A percentile compares a stretch with the other conserved stretches of the same genome.
Conservation (phyloP, 2,329 filamentous ascomycete species). For the Epichloe amarillans region DNA sequence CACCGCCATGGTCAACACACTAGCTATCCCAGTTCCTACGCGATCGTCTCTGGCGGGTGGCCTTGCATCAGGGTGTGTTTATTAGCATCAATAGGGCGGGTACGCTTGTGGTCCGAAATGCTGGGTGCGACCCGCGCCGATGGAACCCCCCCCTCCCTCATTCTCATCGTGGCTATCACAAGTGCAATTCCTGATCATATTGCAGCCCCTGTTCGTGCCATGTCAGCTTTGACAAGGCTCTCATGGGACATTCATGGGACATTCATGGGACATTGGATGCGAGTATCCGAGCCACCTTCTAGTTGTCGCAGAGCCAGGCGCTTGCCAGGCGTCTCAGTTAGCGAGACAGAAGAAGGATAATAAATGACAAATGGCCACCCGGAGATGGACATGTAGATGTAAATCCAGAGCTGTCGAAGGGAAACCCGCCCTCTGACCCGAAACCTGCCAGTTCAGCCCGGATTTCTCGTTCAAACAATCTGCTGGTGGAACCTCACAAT, state of each 20-base stretch:
- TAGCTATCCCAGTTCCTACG: slow-evolving; percentile 1
- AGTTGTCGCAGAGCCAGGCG: neutral
- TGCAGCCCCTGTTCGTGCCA: neutral
- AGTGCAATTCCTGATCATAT: neutral
- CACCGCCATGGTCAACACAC: neutral
- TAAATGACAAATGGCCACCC: neutral
- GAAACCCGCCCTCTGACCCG: neutral
- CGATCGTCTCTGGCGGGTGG: slow-evolving; percentile 4
- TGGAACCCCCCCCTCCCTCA: neutral
- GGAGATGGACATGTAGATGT: neutral
- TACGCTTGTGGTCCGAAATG: slow-evolving; percentile 1
- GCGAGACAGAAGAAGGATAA: slow-evolving; percentile 3
- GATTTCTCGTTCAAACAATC: neutral
- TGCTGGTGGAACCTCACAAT: slow-evolving; percentile 2
- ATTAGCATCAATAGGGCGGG: neutral
- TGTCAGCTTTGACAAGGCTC: neutral
- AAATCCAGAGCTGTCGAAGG: neutral
- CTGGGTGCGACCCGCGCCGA: slow-evolving; percentile 1
- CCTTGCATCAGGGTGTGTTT: slow-evolving; percentile 2
- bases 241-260: neutral
- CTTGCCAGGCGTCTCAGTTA: slow-evolving; percentile 6
- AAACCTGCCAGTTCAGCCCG: neutral
- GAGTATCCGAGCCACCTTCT: slow-evolving; percentile 3
- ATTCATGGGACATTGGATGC: slow-evolving; percentile 2
- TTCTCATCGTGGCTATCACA: neutral